phyloP scores from a whole-genome alignment of 176 grass and related monocot species.

The Avena sativa region DNA sequence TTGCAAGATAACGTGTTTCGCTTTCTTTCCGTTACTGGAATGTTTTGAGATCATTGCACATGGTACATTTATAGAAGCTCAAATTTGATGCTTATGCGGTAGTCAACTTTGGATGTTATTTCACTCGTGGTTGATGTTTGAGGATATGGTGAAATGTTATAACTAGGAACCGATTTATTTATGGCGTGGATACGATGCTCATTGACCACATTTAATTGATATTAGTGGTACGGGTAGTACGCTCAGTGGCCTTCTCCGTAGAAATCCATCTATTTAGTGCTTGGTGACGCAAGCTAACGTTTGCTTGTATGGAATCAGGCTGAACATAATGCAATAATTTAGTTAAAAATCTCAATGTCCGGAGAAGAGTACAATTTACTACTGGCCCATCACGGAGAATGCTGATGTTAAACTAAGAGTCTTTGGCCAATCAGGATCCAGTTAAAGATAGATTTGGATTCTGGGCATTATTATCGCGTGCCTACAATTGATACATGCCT shows the following conservation, averaged over 20 bases:
- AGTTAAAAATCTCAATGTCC: background rate
- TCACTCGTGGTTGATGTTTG: background rate
- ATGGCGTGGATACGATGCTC: background rate
- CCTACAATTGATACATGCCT: constrained; percentile 1
- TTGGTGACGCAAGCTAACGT: background rate
- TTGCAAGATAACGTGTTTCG: background rate
- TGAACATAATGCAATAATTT: constrained; percentile 2
- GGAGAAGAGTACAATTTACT: constrained; percentile 12
- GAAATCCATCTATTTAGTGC: background rate
- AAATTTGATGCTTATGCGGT: background rate
- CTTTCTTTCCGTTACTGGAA: background rate
- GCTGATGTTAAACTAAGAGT: background rate
- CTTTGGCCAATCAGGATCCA: background rate
- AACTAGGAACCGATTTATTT: background rate
- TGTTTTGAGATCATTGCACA: background rate
- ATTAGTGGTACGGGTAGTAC: background rate
- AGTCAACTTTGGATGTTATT: background rate
- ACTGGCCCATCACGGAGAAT: background rate
- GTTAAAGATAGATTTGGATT: background rate
- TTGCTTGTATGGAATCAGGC: background rate
- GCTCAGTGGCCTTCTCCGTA: background rate
- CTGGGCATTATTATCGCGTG: constrained; percentile 4
- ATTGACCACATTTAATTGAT: background rate
- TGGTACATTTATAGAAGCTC: background rate
- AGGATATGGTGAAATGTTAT: background rate